phyloP scores from a whole-genome alignment of 306 rosid genomes.

The Prosopis cineraria region DNA sequence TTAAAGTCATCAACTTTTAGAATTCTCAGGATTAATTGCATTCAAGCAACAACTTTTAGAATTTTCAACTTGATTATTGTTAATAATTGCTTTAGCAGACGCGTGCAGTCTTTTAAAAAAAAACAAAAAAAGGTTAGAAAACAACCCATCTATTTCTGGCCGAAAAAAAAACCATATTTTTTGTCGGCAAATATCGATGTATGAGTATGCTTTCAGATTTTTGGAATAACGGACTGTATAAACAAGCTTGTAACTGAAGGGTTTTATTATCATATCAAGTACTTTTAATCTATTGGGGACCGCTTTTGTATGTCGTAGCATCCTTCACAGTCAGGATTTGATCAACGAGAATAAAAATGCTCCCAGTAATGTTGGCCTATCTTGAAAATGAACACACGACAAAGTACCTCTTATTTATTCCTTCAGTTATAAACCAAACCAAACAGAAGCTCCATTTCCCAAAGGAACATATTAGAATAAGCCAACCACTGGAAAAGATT shows the following conservation, averaged over 20 bases:
- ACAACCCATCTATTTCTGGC: neutral
- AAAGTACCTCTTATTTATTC: slow-evolving; percentile 29
- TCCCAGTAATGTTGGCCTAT: slow-evolving; percentile 21
- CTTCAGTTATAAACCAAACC: neutral
- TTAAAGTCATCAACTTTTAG: neutral
- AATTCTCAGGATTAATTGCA: neutral
- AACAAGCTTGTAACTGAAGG: neutral
- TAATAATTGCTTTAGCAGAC: neutral
- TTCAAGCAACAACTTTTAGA: neutral
- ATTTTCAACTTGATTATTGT: neutral
- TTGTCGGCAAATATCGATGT: neutral
- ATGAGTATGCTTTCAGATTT: neutral
- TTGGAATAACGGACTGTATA: neutral
- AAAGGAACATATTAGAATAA: slow-evolving; percentile 32
- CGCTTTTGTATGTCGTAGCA: neutral
- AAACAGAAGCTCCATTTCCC: neutral
- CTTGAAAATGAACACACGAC: slow-evolving; percentile 6
- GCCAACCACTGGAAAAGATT: slow-evolving; percentile 28
- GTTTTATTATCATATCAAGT: neutral
- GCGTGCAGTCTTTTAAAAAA: neutral
- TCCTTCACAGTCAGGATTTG: slow-evolving; percentile 28
- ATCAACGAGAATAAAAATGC: slow-evolving; percentile 13
- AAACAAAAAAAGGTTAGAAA: neutral
- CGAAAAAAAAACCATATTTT: no score
- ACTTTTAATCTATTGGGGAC: neutral